A percentile compares a stretch with the other conserved stretches of the same genome.
Evolutionary conservation across 768 basidiomycete genomes (phyloP).

Genomic region (Kwoniella heveanensis): DNA sequence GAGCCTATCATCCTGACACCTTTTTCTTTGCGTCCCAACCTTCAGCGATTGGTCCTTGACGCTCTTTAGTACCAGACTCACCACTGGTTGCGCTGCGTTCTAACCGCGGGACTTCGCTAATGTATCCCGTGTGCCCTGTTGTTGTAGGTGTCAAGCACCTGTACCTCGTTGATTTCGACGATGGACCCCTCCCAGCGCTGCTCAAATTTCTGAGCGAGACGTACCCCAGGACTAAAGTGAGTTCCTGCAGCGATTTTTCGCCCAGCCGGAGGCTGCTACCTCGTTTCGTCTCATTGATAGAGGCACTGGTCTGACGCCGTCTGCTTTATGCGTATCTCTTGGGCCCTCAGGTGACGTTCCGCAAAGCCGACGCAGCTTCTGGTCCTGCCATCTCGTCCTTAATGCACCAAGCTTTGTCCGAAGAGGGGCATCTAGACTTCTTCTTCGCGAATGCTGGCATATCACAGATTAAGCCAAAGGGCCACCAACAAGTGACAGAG

Average conservation of each 20-base stretch:
- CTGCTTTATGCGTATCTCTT: not conserved
- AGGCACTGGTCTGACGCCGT: not conserved
- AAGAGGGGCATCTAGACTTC: constrained; percentile 84
- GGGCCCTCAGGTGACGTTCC: constrained; percentile 66
- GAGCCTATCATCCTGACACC: constrained; percentile 1
- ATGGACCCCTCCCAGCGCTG: constrained; percentile 69
- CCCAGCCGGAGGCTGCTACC: too few species aligned
- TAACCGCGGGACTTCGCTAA: too few species aligned
- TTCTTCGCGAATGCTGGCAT: constrained; percentile 87
- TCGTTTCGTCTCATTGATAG: too few species aligned
- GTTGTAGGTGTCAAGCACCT: constrained; percentile 70
- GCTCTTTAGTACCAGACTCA: too few species aligned
- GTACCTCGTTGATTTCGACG: constrained; percentile 73
- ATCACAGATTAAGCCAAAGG: constrained; percentile 3
- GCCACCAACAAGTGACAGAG: too few species aligned
- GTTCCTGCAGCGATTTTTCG: too few species aligned
- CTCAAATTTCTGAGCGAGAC: constrained; percentile 67
- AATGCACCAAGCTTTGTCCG: constrained; percentile 71
- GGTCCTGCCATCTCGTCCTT: constrained; percentile 68
- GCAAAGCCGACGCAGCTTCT: constrained; percentile 82
- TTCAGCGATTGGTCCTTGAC: too few species aligned
- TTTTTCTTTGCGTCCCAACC: too few species aligned
- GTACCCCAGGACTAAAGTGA: constrained; percentile 79
- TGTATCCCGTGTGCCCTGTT: too few species aligned
- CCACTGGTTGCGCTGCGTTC: too few species aligned